phyloP scores from a whole-genome alignment of 352 stramenopile species.

The Phytophthora agathidicida region DNA sequence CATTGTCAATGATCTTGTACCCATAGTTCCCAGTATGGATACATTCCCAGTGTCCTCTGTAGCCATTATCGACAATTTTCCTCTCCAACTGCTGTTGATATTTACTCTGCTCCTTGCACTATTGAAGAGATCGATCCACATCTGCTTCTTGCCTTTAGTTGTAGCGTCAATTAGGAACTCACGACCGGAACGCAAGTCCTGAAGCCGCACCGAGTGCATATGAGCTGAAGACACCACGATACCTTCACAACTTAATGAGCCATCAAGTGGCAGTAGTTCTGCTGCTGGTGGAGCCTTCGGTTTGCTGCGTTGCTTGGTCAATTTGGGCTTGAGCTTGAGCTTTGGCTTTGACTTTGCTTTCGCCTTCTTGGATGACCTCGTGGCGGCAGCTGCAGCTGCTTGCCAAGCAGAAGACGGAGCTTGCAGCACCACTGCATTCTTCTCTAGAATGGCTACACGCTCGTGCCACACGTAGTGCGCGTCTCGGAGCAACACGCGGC shows the following conservation, averaged over 20 bases:
- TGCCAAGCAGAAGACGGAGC: slow-evolving; percentile 26
- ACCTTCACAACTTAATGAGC: slow-evolving; percentile 47
- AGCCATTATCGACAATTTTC: slow-evolving; percentile 2
- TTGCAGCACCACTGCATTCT: slow-evolving; percentile 45
- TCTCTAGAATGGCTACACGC: slow-evolving; percentile 37
- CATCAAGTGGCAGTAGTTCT: slow-evolving; percentile 47
- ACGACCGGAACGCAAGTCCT: slow-evolving; percentile 43
- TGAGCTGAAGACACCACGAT: slow-evolving; percentile 71
- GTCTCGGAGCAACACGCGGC: slow-evolving; percentile 53
- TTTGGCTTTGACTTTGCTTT: slow-evolving; percentile 24
- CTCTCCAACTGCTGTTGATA: slow-evolving; percentile 19
- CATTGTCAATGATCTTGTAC: slow-evolving; percentile 5
- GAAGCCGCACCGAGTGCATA: slow-evolving; percentile 57
- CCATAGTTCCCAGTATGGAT: neutral
- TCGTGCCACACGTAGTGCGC: slow-evolving; percentile 56
- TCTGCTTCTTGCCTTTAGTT: slow-evolving; percentile 49
- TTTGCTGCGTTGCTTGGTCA: slow-evolving; percentile 19
- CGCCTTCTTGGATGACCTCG: slow-evolving; percentile 16
- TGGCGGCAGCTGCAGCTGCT: slow-evolving; percentile 11
- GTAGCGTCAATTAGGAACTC: slow-evolving; percentile 55
- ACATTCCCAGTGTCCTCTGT: neutral
- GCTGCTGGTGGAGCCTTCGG: slow-evolving; percentile 9
- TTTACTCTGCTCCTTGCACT: slow-evolving; percentile 35
- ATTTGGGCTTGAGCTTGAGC: slow-evolving; percentile 21
- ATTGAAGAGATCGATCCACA: slow-evolving; percentile 61